Conservation (phyloP, 1,139 yeast species). For the Yamadazyma mexicana region DNA sequence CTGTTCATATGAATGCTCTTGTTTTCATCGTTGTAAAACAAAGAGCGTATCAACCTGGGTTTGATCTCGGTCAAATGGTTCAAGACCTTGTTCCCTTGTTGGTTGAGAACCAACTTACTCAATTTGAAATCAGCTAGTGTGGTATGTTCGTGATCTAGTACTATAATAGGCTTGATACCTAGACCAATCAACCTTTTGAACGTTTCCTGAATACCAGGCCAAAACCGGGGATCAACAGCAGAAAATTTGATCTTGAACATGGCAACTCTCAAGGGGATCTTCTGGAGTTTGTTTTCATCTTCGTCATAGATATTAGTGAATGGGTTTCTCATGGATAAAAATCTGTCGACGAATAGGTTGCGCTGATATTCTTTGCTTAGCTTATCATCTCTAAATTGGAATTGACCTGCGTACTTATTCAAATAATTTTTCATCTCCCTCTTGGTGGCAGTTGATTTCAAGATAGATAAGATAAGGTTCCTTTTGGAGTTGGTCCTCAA, state of each 20-base stretch:
- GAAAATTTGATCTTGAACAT: constrained; percentile 48
- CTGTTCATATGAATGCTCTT: constrained; percentile 20
- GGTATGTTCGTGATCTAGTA: constrained; percentile 38
- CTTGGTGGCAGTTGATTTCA: constrained; percentile 74
- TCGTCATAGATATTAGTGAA: constrained; percentile 33
- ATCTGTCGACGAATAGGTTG: constrained; percentile 40
- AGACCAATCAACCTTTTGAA: constrained; percentile 48
- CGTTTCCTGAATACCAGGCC: constrained; percentile 51
- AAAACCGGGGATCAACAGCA: constrained; percentile 27
- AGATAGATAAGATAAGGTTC: constrained; percentile 64
- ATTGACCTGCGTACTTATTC: constrained; percentile 54
- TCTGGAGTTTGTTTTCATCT: constrained; percentile 30
- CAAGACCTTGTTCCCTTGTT: constrained; percentile 34
- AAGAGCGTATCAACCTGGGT: constrained; percentile 27
- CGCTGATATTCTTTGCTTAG: constrained; percentile 33
- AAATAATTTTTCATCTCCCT: constrained; percentile 71
- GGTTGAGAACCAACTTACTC: constrained; percentile 31
- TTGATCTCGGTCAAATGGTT: constrained; percentile 26
- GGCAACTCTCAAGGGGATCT: constrained; percentile 51
- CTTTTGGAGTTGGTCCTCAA: constrained; percentile 38
- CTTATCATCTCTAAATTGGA: constrained; percentile 23
- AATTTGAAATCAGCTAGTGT: constrained; percentile 28
- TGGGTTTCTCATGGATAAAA: constrained; percentile 36
- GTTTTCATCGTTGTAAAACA: constrained; percentile 21
- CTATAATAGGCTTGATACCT: constrained; percentile 43